phyloP scores from a whole-genome alignment of 768 basidiomycete species.

The Amanita fuliginea region DNA sequence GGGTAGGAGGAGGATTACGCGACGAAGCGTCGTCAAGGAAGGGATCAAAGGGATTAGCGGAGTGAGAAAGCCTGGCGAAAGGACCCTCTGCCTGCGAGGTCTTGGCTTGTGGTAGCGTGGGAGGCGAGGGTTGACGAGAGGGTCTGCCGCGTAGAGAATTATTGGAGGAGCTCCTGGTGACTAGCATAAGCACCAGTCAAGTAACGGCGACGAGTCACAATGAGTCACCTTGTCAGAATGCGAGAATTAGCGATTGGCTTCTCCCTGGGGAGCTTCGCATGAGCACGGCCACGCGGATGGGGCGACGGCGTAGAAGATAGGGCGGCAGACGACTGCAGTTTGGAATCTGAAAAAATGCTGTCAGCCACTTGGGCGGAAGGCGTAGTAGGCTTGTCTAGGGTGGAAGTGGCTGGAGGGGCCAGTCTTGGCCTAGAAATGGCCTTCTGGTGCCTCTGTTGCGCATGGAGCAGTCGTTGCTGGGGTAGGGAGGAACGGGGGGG shows the following conservation, averaged over 20 bases:
- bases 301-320: slow-evolving; percentile 19
- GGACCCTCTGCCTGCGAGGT: slow-evolving; percentile 63
- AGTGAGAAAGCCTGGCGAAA: slow-evolving; percentile 24
- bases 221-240: neutral
- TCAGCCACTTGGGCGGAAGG: slow-evolving; percentile 7
- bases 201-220: neutral
- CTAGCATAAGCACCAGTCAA: neutral
- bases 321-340: slow-evolving; percentile 11
- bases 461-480: slow-evolving; percentile 4
- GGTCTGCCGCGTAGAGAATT: slow-evolving; percentile 32
- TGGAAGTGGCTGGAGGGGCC: neutral
- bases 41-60: slow-evolving; percentile 39
- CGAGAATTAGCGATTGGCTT: slow-evolving; percentile 10
- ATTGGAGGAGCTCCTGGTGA: slow-evolving; percentile 33
- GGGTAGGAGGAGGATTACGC: slow-evolving; percentile 19
- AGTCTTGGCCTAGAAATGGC: slow-evolving; percentile 2
- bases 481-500: slow-evolving; percentile 1
- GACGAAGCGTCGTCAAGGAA: slow-evolving; percentile 20
- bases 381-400: neutral
- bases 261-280: slow-evolving; percentile 20
- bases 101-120: slow-evolving; percentile 19
- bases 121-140: slow-evolving; percentile 55
- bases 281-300: slow-evolving; percentile 16
- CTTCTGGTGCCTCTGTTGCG: slow-evolving; percentile 2
- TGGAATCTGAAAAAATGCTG: slow-evolving; percentile 13